A percentile compares a stretch with the other conserved stretches of the same genome.
phyloP scores from a whole-genome alignment of 1,139 yeast species.

The Geotrichum reessii region DNA sequence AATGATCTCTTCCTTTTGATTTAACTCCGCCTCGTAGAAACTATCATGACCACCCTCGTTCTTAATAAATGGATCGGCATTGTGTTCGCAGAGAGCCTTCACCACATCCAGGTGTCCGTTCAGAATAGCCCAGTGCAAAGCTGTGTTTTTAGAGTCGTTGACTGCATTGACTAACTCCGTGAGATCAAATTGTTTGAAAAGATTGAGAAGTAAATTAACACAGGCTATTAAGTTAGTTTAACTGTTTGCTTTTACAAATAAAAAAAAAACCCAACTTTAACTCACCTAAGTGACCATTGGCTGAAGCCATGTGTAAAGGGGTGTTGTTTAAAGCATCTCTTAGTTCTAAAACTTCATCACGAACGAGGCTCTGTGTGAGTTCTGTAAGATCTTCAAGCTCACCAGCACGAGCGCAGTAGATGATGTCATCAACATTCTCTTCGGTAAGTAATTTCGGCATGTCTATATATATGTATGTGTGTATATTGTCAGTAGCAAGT shows the following conservation, averaged over 20 bases:
- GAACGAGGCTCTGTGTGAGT: conserved; percentile 44
- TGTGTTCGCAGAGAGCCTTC: conserved; percentile 53
- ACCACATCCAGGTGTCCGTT: conserved; percentile 79
- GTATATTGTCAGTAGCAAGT: not conserved
- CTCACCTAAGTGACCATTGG: conserved; percentile 65
- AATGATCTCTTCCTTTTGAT: conserved; percentile 41
- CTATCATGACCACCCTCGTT: conserved; percentile 76
- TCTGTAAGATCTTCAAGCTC: conserved; percentile 69
- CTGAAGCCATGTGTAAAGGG: conserved; percentile 90
- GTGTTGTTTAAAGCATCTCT: conserved; percentile 64
- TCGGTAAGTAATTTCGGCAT: conserved; percentile 28
- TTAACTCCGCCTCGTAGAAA: conserved; percentile 81
- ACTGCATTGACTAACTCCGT: conserved; percentile 46
- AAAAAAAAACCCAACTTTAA: not conserved
- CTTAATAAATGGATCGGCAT: conserved; percentile 75
- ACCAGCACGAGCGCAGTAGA: conserved; percentile 81
- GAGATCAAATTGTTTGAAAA: conserved; percentile 34
- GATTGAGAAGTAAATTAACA: conserved; percentile 52
- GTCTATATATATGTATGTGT: not conserved
- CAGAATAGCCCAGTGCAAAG: conserved; percentile 92
- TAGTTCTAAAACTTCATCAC: conserved; percentile 34
- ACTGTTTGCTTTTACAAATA: not conserved
- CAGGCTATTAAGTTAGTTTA: conserved; percentile 41
- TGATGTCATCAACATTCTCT: conserved; percentile 77
- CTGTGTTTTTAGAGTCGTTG: conserved; percentile 84